Evolutionary conservation across 75 land plant species (phyloP).

Genomic region (Cryptomeria japonica): DNA sequence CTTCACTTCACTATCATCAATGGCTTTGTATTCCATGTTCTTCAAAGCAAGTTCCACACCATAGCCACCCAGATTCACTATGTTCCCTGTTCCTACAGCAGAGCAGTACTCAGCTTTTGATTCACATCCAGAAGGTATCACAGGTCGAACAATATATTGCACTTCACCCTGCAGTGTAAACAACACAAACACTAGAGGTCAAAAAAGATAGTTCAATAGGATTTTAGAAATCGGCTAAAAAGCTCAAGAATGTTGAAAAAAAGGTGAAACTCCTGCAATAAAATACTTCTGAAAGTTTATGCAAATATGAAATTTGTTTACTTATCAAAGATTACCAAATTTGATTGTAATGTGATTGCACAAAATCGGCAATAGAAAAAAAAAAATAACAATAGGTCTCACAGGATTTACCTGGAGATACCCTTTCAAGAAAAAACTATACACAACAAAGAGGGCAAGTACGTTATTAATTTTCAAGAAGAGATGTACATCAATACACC

Average conservation of each 20-base stretch:
- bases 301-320: too few species aligned
- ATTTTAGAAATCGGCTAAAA: not conserved
- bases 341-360: too few species aligned
- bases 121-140: constrained; percentile 78
- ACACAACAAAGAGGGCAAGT: too few species aligned
- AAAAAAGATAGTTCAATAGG: not conserved
- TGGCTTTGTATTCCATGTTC: constrained; percentile 99
- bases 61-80: constrained; percentile 86
- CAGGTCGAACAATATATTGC: constrained; percentile 80
- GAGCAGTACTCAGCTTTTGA: constrained; percentile 44
- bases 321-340: too few species aligned
- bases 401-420: too few species aligned
- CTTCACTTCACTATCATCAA: constrained; percentile 89
- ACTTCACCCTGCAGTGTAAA: constrained; percentile 54
- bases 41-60: constrained; percentile 98
- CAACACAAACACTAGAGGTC: not conserved
- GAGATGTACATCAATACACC: too few species aligned
- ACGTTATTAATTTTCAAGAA: too few species aligned
- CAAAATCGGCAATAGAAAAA: too few species aligned
- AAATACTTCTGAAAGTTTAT: too few species aligned
- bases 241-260: not conserved
- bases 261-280: too few species aligned
- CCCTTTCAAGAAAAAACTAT: too few species aligned
- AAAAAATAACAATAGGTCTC: too few species aligned
- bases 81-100: constrained; percentile 55